These are phyloP conservation scores for Penicillium sp. DNA, from an alignment of 2,329 filamentous ascomycete genomes.

Conservation along the genomic window DNA sequence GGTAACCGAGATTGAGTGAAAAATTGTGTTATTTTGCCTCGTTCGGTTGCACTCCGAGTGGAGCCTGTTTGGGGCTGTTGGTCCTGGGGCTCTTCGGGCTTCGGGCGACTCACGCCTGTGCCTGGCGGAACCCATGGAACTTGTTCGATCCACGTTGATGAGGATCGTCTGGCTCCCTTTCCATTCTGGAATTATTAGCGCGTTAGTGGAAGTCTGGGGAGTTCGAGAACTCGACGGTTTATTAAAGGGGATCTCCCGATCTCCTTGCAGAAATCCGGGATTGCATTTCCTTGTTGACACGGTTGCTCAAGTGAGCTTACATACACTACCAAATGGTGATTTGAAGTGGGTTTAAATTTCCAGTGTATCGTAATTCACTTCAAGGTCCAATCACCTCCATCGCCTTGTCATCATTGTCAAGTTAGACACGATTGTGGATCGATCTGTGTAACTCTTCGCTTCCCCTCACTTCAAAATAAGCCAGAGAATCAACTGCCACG, in stretches of 20 bases:
- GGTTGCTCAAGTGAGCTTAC: too few species aligned
- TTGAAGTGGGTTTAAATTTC: too few species aligned
- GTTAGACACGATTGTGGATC: neutral
- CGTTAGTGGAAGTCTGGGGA: neutral
- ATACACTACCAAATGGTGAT: too few species aligned
- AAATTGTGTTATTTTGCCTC: slow-evolving; percentile 7
- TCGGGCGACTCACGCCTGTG: slow-evolving; percentile 11
- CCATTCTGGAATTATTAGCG: slow-evolving; percentile 1
- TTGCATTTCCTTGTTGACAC: too few species aligned
- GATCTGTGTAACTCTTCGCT: neutral
- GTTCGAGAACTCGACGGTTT: too few species aligned
- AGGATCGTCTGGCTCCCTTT: slow-evolving; percentile 12
- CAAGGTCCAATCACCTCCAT: too few species aligned
- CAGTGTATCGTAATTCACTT: too few species aligned
- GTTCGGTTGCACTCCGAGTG: slow-evolving; percentile 2
- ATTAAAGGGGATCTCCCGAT: too few species aligned
- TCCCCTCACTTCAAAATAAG: neutral
- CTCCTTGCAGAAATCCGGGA: too few species aligned
- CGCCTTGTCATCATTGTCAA: neutral
- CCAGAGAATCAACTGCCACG: too few species aligned
- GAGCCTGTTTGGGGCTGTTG: too few species aligned
- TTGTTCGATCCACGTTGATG: slow-evolving; percentile 5
- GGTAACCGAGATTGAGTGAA: slow-evolving; percentile 14
- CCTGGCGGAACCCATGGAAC: slow-evolving; percentile 15
- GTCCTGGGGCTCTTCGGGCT: slow-evolving; percentile 2